A percentile compares a stretch with the other conserved stretches of the same genome.
phyloP scores from a whole-genome alignment of 768 basidiomycete genomes.

The Saitozyma podzolica region DNA sequence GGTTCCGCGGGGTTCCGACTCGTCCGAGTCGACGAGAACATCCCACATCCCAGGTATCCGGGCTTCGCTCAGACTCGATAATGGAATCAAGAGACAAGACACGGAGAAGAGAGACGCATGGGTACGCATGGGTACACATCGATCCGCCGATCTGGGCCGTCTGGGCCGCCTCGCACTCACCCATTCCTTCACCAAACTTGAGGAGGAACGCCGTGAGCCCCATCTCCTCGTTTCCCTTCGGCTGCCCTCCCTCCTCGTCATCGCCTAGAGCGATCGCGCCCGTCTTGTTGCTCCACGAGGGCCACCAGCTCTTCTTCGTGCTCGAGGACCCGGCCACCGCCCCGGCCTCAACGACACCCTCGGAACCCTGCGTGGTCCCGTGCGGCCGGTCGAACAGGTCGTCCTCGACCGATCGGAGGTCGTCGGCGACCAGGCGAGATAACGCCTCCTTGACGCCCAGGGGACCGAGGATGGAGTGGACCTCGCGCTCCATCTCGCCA shows the following conservation, averaged over 20 bases:
- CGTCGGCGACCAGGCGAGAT: slow-evolving; percentile 73
- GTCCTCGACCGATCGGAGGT: slow-evolving; percentile 59
- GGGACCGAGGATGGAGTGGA: slow-evolving; percentile 79
- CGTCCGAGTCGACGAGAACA: no score
- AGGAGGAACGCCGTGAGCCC: slow-evolving; percentile 91
- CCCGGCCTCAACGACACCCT: slow-evolving; percentile 24
- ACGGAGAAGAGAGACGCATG: neutral
- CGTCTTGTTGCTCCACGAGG: slow-evolving; percentile 23
- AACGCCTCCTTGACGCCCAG: slow-evolving; percentile 84
- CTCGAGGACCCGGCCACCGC: slow-evolving; percentile 5
- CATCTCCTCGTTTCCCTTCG: slow-evolving; percentile 72
- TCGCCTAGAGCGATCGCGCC: slow-evolving; percentile 46
- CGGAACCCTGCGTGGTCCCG: slow-evolving; percentile 10
- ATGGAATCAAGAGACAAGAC: neutral
- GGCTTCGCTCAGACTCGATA: neutral
- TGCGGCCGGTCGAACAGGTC: slow-evolving; percentile 23
- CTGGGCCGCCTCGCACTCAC: no score
- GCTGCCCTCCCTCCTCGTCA: slow-evolving; percentile 60
- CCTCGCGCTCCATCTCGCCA: slow-evolving; percentile 96
- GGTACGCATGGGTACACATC: neutral
- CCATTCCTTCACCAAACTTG: slow-evolving; percentile 91
- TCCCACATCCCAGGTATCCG: neutral
- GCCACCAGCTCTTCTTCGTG: slow-evolving; percentile 18
- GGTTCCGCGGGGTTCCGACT: no score
- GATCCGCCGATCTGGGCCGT: neutral